Conservation (phyloP, 352 stramenopile genomes). For the Aphanomyces euteiches region DNA sequence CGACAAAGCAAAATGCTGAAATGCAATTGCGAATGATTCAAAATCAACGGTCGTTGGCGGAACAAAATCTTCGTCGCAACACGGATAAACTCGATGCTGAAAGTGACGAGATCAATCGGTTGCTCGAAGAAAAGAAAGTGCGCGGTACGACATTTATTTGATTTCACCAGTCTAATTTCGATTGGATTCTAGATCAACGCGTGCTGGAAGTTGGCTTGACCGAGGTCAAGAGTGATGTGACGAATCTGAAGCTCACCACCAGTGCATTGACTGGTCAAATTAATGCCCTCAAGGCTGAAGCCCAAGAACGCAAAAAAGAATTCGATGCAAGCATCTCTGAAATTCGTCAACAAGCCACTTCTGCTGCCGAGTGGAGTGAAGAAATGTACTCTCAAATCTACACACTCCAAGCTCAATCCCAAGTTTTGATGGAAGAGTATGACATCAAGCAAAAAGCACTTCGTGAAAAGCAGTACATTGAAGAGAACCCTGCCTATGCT, state of each 20-base stretch:
- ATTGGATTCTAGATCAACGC: conserved; percentile 4
- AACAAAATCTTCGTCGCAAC: conserved; percentile 29
- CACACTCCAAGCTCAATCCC: conserved; percentile 23
- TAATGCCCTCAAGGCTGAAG: conserved; percentile 24
- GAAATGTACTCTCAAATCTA: conserved; percentile 27
- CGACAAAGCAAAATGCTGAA: conserved; percentile 11
- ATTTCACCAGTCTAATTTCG: neutral
- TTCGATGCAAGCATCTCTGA: conserved; percentile 25
- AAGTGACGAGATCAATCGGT: conserved; percentile 22
- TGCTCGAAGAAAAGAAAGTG: conserved; percentile 30
- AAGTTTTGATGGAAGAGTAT: conserved; percentile 29
- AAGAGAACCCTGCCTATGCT: conserved; percentile 26
- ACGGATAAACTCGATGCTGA: conserved; percentile 22
- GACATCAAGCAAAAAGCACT: conserved; percentile 26
- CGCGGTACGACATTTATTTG: conserved; percentile 14
- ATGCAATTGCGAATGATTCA: conserved; percentile 25
- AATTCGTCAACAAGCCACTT: conserved; percentile 4
- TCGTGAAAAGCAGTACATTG: conserved; percentile 31
- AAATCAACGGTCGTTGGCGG: conserved; percentile 24
- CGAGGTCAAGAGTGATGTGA: conserved; percentile 23
- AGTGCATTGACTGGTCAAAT: conserved; percentile 27
- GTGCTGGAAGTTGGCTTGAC: conserved; percentile 21
- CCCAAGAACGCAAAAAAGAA: conserved; percentile 12
- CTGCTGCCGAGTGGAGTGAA: conserved; percentile 4
- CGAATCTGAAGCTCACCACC: conserved; percentile 14